A percentile compares a stretch with the other conserved stretches of the same genome.
These are phyloP conservation scores for Fomitopsis betulina DNA, from an alignment of 1,284 basidiomycete species.

Conservation along the genomic window DNA sequence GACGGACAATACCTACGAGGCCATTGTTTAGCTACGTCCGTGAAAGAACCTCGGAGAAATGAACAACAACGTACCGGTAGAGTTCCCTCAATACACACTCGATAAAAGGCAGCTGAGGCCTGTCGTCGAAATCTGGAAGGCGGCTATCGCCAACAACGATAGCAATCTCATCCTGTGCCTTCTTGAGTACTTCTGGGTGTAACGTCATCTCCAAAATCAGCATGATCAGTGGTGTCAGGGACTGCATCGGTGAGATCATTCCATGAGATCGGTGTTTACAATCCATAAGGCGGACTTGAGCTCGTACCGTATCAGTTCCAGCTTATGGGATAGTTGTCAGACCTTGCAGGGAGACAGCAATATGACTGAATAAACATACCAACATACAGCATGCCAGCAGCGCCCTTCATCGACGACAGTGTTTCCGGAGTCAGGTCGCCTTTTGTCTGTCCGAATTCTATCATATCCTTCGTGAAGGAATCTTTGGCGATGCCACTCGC, in stretches of 20 bases:
- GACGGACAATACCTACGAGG: neutral
- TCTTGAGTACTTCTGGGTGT: slow-evolving; percentile 6
- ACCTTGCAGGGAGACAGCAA: neutral
- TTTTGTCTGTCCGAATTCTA: slow-evolving; percentile 33
- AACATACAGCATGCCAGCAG: slow-evolving; percentile 48
- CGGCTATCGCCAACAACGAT: slow-evolving; percentile 7
- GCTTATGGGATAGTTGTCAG: neutral
- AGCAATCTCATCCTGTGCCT: slow-evolving; percentile 10
- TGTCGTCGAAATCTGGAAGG: slow-evolving; percentile 14
- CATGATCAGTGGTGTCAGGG: slow-evolving; percentile 13
- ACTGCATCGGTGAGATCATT: slow-evolving; percentile 11
- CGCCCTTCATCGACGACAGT: slow-evolving; percentile 54
- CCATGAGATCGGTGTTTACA: neutral
- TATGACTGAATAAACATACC: neutral
- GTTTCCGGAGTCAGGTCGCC: neutral
- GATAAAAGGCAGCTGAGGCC: slow-evolving; percentile 5
- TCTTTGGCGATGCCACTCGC: slow-evolving; percentile 45
- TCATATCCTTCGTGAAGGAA: slow-evolving; percentile 38
- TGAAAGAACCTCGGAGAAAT: neutral
- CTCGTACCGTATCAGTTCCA: neutral
- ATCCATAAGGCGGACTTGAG: no score
- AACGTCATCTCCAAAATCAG: slow-evolving; percentile 15
- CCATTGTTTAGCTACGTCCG: no score
- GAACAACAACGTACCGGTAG: slow-evolving; percentile 10
- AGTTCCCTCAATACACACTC: slow-evolving; percentile 6